phyloP scores from a whole-genome alignment of 2,329 filamentous ascomycete genomes.

The Fusarium pseudoanthophilum region DNA sequence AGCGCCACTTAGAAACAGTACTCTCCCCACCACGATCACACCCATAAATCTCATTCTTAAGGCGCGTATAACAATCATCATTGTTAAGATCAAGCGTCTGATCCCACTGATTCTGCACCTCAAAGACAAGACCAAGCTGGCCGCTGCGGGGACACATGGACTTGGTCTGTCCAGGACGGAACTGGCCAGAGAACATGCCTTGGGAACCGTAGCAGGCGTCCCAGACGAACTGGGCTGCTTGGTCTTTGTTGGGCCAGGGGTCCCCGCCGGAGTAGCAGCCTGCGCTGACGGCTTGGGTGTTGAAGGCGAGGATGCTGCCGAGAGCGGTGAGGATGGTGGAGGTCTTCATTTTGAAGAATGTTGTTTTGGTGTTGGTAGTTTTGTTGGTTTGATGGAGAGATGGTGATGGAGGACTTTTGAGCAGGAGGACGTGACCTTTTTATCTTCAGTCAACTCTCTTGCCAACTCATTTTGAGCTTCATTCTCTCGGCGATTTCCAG shows the following conservation, averaged over 20 bases:
- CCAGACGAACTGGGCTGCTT: neutral
- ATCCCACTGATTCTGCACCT: neutral
- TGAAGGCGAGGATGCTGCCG: neutral
- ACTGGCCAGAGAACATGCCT: neutral
- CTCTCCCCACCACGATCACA: neutral
- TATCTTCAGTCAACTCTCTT: neutral
- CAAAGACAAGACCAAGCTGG: neutral
- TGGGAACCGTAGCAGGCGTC: neutral
- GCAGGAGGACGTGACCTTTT: neutral
- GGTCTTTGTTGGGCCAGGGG: neutral
- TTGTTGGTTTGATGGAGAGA: neutral
- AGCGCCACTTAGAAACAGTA: neutral
- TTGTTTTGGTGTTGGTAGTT: rapidly evolving
- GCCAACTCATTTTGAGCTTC: rapidly evolving
- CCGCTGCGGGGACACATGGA: neutral
- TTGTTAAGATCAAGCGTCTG: neutral
- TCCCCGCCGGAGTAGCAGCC: neutral
- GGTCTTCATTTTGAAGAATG: neutral
- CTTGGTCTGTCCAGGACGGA: neutral
- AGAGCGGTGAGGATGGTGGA: neutral
- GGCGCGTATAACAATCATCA: neutral
- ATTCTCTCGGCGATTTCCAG: neutral
- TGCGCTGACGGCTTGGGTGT: neutral
- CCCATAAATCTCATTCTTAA: neutral
- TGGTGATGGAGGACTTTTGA: neutral